phyloP scores from a whole-genome alignment of 1,284 basidiomycete genomes.

The Ganoderma sp. region DNA sequence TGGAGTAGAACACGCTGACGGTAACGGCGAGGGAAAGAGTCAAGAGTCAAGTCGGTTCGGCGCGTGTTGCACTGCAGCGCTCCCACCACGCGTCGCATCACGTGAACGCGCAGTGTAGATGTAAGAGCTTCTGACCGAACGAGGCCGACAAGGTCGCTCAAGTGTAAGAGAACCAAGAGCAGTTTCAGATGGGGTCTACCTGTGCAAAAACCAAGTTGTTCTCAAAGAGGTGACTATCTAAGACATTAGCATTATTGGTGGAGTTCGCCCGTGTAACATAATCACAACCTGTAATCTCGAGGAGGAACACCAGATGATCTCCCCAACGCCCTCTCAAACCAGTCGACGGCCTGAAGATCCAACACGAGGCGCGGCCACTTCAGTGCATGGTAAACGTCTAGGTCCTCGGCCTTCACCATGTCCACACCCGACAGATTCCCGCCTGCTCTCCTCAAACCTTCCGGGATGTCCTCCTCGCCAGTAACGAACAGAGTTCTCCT shows the following conservation, averaged over 20 bases:
- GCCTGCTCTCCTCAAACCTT: slow-evolving; percentile 60
- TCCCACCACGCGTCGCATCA: slow-evolving; percentile 31
- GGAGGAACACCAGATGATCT: slow-evolving; percentile 36
- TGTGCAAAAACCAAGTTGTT: neutral
- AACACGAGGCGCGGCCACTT: slow-evolving; percentile 77
- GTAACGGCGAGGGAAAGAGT: slow-evolving; percentile 11
- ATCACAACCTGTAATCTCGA: slow-evolving; percentile 25
- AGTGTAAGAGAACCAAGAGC: no score
- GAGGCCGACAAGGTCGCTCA: no score
- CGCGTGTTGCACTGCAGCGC: slow-evolving; percentile 17
- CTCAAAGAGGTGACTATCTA: neutral
- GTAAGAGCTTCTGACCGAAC: no score
- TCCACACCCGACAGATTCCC: slow-evolving; percentile 70
- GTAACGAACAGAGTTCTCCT: slow-evolving; percentile 76
- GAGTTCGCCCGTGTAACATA: slow-evolving; percentile 10
- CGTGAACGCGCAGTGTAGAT: slow-evolving; percentile 33
- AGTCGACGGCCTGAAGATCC: slow-evolving; percentile 73
- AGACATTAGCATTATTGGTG: slow-evolving; percentile 3
- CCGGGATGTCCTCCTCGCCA: slow-evolving; percentile 62
- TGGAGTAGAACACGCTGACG: slow-evolving; percentile 2
- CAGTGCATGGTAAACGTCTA: slow-evolving; percentile 79
- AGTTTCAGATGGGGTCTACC: no score
- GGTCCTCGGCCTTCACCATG: slow-evolving; percentile 64
- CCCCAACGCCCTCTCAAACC: slow-evolving; percentile 66
- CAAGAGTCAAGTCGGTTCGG: slow-evolving; percentile 11